Conservation (phyloP, 192 early-diverging fungal species). For the Coemansia sp. region DNA sequence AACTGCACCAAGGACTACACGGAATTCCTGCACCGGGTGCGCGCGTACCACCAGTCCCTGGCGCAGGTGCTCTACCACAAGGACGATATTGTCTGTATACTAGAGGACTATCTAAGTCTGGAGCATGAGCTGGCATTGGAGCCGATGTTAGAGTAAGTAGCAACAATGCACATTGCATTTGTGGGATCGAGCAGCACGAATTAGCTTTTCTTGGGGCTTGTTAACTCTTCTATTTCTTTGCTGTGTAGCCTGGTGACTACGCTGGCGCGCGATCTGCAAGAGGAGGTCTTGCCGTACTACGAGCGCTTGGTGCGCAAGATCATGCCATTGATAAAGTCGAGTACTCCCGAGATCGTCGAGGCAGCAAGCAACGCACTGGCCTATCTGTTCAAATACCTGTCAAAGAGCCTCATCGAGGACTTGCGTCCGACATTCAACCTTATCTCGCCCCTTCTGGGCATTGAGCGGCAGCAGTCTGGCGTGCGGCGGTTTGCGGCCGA, state of each 20-base stretch:
- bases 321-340: slow-evolving; percentile 61
- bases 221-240: not conserved
- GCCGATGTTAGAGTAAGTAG: slow-evolving; percentile 75
- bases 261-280: slow-evolving; percentile 88
- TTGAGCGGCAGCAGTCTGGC: slow-evolving; percentile 66
- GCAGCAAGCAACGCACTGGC: slow-evolving; percentile 84
- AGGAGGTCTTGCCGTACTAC: slow-evolving; percentile 82
- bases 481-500: slow-evolving; percentile 89
- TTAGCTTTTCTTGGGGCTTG: not conserved
- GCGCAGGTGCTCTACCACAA: slow-evolving; percentile 92
- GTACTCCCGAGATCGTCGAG: slow-evolving; percentile 75
- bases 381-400: slow-evolving; percentile 88
- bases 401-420: slow-evolving; percentile 65
- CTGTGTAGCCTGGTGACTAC: slow-evolving; percentile 65
- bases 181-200: not conserved
- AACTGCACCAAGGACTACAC: slow-evolving; percentile 84
- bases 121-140: slow-evolving; percentile 70
- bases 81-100: slow-evolving; percentile 62
- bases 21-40: slow-evolving; percentile 66
- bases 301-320: slow-evolving; percentile 64
- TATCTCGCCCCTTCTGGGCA: slow-evolving; percentile 70
- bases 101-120: slow-evolving; percentile 66
- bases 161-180: not conserved
- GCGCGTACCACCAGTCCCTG: slow-evolving; percentile 65
- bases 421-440: slow-evolving; percentile 74